A percentile compares a stretch with the other conserved stretches of the same genome.
Conservation (phyloP, 2,329 filamentous ascomycete species). For the Biscogniauxia marginata region DNA sequence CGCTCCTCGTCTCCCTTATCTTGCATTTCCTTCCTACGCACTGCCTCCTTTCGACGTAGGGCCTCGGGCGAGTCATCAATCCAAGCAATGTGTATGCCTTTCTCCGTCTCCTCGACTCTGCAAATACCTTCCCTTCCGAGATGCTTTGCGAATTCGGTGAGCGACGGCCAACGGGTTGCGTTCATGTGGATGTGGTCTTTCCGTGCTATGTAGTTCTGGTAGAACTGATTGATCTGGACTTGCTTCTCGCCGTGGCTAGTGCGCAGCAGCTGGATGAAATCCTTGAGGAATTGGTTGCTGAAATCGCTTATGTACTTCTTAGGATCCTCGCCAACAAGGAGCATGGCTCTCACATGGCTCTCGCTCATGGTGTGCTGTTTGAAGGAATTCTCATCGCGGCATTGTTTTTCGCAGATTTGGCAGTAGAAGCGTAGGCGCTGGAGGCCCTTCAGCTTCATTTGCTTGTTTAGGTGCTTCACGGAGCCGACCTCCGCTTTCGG, state of each 20-base stretch:
- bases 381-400: constrained; percentile 85
- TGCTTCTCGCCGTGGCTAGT: constrained; percentile 90
- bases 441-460: constrained; percentile 77
- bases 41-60: constrained; percentile 73
- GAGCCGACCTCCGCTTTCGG: constrained; percentile 88
- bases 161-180: constrained; percentile 79
- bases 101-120: constrained; percentile 82
- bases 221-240: constrained; percentile 88
- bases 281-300: constrained; percentile 74
- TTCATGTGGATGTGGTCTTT: constrained; percentile 94
- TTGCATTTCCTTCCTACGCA: constrained; percentile 79
- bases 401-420: constrained; percentile 73
- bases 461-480: constrained; percentile 87
- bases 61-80: constrained; percentile 90
- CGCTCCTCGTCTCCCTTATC: constrained; percentile 89
- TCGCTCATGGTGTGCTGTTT: constrained; percentile 71
- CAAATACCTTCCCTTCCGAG: constrained; percentile 85
- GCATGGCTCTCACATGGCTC: constrained; percentile 70
- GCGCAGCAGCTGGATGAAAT: constrained; percentile 74
- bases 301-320: constrained; percentile 81
- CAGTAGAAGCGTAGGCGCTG: constrained; percentile 92
- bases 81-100: constrained; percentile 85
- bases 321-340: constrained; percentile 82
- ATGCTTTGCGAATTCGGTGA: constrained; percentile 88
- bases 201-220: constrained; percentile 87